Evolutionary conservation across 2,329 filamentous ascomycete species (phyloP).

Genomic region (Colletotrichum tanaceti): DNA sequence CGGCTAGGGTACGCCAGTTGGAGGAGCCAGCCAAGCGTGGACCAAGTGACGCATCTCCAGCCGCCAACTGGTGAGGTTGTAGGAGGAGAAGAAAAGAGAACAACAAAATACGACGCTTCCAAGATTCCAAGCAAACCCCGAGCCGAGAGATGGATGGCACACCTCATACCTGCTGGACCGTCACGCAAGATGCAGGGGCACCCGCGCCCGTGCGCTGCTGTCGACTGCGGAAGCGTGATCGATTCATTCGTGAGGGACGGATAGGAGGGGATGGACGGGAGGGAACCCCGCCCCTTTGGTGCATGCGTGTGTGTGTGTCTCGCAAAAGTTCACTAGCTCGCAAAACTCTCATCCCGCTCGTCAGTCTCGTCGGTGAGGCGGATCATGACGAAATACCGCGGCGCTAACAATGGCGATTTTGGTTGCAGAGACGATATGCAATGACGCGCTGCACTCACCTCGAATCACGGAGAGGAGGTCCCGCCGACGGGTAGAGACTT

Average conservation of each 20-base stretch:
- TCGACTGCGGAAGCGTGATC: background rate
- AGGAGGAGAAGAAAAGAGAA: background rate
- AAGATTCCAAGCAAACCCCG: background rate
- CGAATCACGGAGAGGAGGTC: background rate
- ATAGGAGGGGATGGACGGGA: background rate
- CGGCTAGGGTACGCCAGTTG: background rate
- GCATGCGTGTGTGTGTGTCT: conserved; percentile 5
- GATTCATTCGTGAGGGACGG: conserved; percentile 4
- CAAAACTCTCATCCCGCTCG: background rate
- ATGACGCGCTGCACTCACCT: background rate
- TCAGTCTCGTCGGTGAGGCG: background rate
- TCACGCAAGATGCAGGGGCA: conserved; percentile 29
- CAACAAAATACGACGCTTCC: background rate
- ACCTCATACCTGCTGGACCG: background rate
- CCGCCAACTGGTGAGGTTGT: background rate
- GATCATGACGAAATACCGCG: conserved; percentile 1
- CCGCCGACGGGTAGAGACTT: background rate
- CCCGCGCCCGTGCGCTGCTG: conserved; percentile 6
- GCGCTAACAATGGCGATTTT: background rate
- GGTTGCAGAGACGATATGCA: conserved; percentile 12
- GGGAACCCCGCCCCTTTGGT: background rate
- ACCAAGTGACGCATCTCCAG: background rate
- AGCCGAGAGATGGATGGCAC: conserved; percentile 15
- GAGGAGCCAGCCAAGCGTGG: background rate
- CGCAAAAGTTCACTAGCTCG: background rate